Base-by-base conservation (phyloP, 2,329 filamentous ascomycete species). In the Beauveria bassiana region DNA sequence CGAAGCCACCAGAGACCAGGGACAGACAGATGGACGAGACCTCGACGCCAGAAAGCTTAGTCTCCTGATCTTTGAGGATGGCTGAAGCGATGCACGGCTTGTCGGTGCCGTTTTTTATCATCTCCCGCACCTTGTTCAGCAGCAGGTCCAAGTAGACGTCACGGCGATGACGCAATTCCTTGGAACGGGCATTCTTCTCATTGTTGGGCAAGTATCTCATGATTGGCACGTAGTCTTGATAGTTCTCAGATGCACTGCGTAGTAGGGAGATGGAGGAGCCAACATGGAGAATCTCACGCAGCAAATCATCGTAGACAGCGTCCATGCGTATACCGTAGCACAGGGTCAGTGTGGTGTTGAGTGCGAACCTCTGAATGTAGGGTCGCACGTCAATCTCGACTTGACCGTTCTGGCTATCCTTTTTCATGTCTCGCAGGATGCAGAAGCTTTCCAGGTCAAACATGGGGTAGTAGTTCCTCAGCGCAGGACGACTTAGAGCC, bases 281-380 rank as follows among this genome's bases (percentile, higher is more conserved):
- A 43, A 78, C 53, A 83, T 82, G 0, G 79, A 78, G 80, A 83
- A 83, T 1, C 80, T 75, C 45, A 82, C 81, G 0, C 80, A 80
- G 57, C 83, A 83, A 66, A 79, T 82, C 1, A 83, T 73, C 0
- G 80, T 83, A 24, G 12, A 47, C 20, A 83, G 68, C 0, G 79
- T 82, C 0, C 80, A 82, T 68, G 82, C 83, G 9, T 83, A 71
- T 47, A 20, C 45, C 45, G 20, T 22, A 47, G 45, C 45, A 22
- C n/a, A 20, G 20, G 5, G 45, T 47, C n/a, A 47, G 45, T n/a
- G 45, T 22, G 16, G n/a, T 22, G 9, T 22, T 47, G 45, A 24
- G 0, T 79, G 40, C 80, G 67, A 78, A 83, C 16, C 80, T 72
- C 64, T 82, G 80, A 38, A 83, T 78, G 62, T 82, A 82, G 0